phyloP scores from a whole-genome alignment of 2,329 filamentous ascomycete genomes.

The Fusarium sp. region DNA sequence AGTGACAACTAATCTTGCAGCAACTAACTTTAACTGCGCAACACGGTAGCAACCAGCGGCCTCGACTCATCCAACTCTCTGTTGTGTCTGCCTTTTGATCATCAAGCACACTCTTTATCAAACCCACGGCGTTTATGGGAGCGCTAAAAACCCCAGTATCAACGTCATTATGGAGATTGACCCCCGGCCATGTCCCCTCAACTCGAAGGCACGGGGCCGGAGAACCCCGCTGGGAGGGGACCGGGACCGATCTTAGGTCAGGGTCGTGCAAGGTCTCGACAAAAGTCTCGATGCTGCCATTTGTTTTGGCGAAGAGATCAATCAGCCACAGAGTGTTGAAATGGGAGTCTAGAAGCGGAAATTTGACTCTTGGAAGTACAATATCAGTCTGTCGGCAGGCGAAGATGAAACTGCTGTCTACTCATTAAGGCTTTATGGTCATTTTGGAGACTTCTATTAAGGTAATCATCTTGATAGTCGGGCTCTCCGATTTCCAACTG shows the following conservation, averaged over 20 bases:
- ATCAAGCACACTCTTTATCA: background rate
- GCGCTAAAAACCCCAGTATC: constrained; percentile 7
- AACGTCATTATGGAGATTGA: constrained; percentile 41
- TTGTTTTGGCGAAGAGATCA: constrained; percentile 5
- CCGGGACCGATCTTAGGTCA: constrained; percentile 39
- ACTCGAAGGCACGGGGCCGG: constrained; percentile 28
- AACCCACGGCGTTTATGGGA: background rate
- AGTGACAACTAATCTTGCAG: constrained; percentile 15
- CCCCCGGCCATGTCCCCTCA: constrained; percentile 10
- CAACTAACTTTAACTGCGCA: background rate
- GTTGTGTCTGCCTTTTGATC: background rate
- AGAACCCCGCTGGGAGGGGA: constrained; percentile 32
- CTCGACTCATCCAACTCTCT: background rate
- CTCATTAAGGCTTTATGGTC: background rate
- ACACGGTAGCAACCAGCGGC: background rate
- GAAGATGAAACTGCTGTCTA: background rate
- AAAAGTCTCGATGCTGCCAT: constrained; percentile 9
- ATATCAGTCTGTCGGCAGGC: background rate
- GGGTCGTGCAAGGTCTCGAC: constrained; percentile 27
- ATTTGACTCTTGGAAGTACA: background rate
- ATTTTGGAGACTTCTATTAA: background rate
- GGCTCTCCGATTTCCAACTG: constrained; percentile 32
- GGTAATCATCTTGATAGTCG: constrained; percentile 11
- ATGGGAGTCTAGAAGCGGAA: background rate
- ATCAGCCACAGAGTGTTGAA: background rate